These are phyloP conservation scores for Penicillium nucicola DNA, from an alignment of 495 filamentous ascomycete species.

Conservation along the genomic window DNA sequence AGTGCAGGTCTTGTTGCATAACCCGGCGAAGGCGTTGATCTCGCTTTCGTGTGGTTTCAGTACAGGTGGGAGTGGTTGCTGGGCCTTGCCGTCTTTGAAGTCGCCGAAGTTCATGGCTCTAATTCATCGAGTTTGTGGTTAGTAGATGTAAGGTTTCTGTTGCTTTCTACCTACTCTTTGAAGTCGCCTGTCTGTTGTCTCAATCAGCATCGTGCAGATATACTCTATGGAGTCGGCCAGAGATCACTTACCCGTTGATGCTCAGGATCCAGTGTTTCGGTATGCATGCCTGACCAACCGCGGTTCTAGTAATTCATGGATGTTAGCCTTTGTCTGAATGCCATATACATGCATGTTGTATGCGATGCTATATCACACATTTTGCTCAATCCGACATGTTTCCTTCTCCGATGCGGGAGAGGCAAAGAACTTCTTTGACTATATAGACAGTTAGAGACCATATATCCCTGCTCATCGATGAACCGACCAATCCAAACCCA, in stretches of 20 bases:
- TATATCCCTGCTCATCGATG: neutral
- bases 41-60: conserved; percentile 59
- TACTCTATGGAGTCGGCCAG: neutral
- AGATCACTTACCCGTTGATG: conserved; percentile 64
- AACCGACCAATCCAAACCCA: conserved; percentile 68
- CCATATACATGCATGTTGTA: neutral
- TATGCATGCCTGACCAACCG: conserved; percentile 87
- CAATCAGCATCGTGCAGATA: conserved; percentile 9
- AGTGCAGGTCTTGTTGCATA: conserved; percentile 71
- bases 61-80: conserved; percentile 71
- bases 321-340: conserved; percentile 1
- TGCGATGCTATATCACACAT: conserved; percentile 32
- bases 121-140: conserved; percentile 1
- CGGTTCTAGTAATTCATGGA: conserved; percentile 53
- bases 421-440: conserved; percentile 79
- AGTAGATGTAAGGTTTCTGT: conserved; percentile 1
- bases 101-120: conserved; percentile 93
- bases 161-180: conserved; percentile 65
- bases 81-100: conserved; percentile 66
- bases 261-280: conserved; percentile 81
- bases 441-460: conserved; percentile 3
- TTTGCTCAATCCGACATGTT: conserved; percentile 65
- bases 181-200: conserved; percentile 74
- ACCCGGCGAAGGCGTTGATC: conserved; percentile 60
- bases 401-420: conserved; percentile 71